A percentile compares a stretch with the other conserved stretches of the same genome.
Conservation (phyloP, 495 filamentous ascomycete genomes). For the Penicillium goetzii region DNA sequence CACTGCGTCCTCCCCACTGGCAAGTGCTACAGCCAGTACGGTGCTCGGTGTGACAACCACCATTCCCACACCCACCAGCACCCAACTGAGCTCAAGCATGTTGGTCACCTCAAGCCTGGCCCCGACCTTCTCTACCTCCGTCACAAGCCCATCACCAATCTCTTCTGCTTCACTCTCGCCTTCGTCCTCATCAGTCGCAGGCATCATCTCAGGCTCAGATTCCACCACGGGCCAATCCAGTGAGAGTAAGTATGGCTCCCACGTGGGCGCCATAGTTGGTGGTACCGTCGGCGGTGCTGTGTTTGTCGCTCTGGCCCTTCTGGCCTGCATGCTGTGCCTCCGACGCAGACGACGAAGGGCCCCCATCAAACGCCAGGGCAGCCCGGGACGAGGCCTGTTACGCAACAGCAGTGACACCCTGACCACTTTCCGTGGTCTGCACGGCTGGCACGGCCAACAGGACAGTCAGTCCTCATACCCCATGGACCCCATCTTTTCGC, state of each 20-base stretch:
- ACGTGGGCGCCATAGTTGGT: slow-evolving; percentile 32
- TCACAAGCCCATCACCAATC: neutral
- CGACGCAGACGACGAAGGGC: slow-evolving; percentile 26
- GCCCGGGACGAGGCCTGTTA: slow-evolving; percentile 25
- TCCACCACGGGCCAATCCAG: neutral
- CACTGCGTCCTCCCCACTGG: neutral
- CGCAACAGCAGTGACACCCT: slow-evolving; percentile 21
- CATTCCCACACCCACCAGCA: neutral
- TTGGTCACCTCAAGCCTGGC: neutral
- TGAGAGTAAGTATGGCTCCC: neutral
- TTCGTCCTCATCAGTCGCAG: neutral
- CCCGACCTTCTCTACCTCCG: neutral
- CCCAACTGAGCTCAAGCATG: neutral
- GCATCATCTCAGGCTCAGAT: slow-evolving; percentile 7
- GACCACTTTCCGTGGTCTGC: slow-evolving; percentile 10
- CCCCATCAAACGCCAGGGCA: slow-evolving; percentile 7
- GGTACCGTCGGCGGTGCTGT: slow-evolving; percentile 34
- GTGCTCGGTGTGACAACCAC: neutral
- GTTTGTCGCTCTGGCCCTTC: slow-evolving; percentile 27
- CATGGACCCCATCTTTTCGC: neutral
- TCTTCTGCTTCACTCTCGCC: neutral
- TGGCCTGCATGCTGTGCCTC: slow-evolving; percentile 28
- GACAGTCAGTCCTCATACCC: slow-evolving; percentile 13
- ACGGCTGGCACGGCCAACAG: slow-evolving; percentile 2
- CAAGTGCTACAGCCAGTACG: neutral